A percentile compares a stretch with the other conserved stretches of the same genome.
Conservation (phyloP, 306 rosid genomes). For the Dalbergia cultrata region DNA sequence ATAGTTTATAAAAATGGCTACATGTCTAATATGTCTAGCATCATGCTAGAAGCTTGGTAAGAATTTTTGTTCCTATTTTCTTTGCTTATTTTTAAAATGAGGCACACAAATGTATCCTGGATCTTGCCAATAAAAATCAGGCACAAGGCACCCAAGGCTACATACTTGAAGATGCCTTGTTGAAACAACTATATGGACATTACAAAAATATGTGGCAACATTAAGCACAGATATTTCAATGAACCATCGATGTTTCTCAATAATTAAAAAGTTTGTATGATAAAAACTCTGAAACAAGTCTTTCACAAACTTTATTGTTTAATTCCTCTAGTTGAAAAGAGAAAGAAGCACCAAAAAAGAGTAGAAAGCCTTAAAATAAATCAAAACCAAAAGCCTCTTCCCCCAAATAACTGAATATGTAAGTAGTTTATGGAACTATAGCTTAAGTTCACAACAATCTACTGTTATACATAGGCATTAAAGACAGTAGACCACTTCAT, state of each 20-base stretch:
- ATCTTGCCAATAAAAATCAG: neutral
- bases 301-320: neutral
- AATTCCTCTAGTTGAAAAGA: neutral
- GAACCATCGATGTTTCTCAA: slow-evolving; percentile 22
- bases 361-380: slow-evolving; percentile 2
- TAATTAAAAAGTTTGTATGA: neutral
- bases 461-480: neutral
- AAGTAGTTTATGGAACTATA: slow-evolving; percentile 6
- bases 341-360: slow-evolving; percentile 23
- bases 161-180: slow-evolving; percentile 7
- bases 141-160: neutral
- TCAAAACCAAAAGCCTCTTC: slow-evolving; percentile 7
- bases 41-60: neutral
- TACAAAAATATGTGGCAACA: slow-evolving; percentile 16
- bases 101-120: neutral
- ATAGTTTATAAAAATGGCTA: slow-evolving; percentile 16
- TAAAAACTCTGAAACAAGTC: neutral
- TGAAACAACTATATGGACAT: neutral
- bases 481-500: neutral
- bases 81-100: neutral
- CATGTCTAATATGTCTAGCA: neutral
- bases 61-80: neutral
- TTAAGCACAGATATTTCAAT: slow-evolving; percentile 2
- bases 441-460: neutral
- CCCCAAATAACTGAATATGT: neutral